These are phyloP conservation scores for Sequoiadendron giganteum DNA, from an alignment of 75 land plant genomes.

Conservation along the genomic window DNA sequence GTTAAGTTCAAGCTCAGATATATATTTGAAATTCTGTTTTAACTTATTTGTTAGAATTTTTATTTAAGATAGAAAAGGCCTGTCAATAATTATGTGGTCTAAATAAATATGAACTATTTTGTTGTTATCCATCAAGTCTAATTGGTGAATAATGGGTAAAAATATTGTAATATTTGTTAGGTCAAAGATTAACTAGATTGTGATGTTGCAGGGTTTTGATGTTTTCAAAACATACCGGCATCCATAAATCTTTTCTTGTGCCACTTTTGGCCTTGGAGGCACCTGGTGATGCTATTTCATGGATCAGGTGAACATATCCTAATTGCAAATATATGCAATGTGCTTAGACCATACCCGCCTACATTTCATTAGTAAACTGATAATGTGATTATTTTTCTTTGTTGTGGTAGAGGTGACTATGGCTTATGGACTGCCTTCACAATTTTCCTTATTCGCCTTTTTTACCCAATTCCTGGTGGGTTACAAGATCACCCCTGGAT, in stretches of 20 bases:
- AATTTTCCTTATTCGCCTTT: conserved; percentile 67
- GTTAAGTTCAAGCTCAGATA: neutral
- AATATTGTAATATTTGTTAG: neutral
- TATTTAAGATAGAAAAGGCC: neutral
- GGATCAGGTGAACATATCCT: conserved; percentile 54
- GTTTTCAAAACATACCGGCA: conserved; percentile 45
- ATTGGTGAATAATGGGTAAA: neutral
- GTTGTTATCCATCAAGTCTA: neutral
- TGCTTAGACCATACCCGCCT: neutral
- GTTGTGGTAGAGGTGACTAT: conserved; percentile 61
- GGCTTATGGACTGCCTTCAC: conserved; percentile 75
- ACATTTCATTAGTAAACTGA: neutral
- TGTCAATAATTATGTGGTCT: neutral
- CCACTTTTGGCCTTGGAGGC: conserved; percentile 73
- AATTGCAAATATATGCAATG: neutral
- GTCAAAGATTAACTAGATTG: neutral
- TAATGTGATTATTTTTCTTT: neutral
- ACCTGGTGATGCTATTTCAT: conserved; percentile 45
- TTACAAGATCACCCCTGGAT: neutral
- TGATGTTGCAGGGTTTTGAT: conserved; percentile 48
- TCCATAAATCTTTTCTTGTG: conserved; percentile 64
- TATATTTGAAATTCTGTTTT: neutral
- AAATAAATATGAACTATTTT: neutral
- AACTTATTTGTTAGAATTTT: neutral
- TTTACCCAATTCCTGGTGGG: conserved; percentile 74